phyloP scores from a whole-genome alignment of 1,284 basidiomycete genomes.

The Austropuccinia psidii region DNA sequence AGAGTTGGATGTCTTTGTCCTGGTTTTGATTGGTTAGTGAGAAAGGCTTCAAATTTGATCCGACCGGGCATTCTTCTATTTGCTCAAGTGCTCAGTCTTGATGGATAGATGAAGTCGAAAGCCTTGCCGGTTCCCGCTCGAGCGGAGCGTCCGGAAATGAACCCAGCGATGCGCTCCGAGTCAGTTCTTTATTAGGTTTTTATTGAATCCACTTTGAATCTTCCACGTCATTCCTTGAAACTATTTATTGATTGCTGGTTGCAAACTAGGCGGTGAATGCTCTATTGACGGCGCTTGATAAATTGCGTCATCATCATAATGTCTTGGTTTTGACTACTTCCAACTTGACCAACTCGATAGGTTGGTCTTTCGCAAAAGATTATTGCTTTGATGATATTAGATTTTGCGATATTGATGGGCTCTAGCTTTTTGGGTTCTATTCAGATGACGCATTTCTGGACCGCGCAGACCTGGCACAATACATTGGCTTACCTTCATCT shows the following conservation, averaged over 20 bases:
- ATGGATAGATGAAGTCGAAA: slow-evolving; percentile 73
- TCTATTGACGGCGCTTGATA: slow-evolving; percentile 91
- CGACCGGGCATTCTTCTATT: neutral
- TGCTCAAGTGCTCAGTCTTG: neutral
- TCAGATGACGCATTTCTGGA: slow-evolving; percentile 90
- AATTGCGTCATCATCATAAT: slow-evolving; percentile 83
- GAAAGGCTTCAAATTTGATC: neutral
- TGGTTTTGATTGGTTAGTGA: slow-evolving; percentile 68
- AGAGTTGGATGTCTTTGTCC: slow-evolving; percentile 80
- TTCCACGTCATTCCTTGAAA: neutral
- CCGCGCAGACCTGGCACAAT: slow-evolving; percentile 92
- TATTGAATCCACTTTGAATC: too few species aligned
- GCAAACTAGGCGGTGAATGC: slow-evolving; percentile 83
- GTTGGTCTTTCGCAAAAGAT: slow-evolving; percentile 51
- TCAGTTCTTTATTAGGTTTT: neutral
- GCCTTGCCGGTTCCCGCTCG: slow-evolving; percentile 81
- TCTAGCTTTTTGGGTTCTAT: neutral
- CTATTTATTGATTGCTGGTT: neutral
- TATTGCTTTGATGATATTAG: neutral
- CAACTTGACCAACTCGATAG: slow-evolving; percentile 88
- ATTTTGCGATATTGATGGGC: neutral
- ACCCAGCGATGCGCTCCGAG: slow-evolving; percentile 82
- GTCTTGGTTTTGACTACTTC: slow-evolving; percentile 94
- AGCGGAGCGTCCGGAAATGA: slow-evolving; percentile 91
- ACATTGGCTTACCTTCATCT: slow-evolving; percentile 77